phyloP scores from a whole-genome alignment of 2,329 filamentous ascomycete genomes.

The Ophiostoma populinum region DNA sequence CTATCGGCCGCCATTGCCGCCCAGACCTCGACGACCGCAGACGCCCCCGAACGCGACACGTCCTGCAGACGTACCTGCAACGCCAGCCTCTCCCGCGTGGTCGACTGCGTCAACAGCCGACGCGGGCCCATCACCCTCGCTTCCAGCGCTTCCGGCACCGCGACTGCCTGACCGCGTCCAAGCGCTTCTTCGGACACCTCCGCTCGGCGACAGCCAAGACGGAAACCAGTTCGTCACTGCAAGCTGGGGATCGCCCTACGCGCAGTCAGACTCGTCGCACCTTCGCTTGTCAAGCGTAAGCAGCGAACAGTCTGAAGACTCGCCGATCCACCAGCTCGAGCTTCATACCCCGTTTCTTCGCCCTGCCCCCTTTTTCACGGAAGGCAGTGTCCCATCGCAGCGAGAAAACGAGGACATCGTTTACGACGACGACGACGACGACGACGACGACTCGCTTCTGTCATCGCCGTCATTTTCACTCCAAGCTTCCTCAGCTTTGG shows the following conservation, averaged over 20 bases:
- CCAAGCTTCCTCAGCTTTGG: slow-evolving; percentile 17
- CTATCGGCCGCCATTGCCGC: slow-evolving; percentile 15
- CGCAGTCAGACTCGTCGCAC: slow-evolving; percentile 37
- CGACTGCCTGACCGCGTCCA: slow-evolving; percentile 36
- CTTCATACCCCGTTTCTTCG: slow-evolving; percentile 46
- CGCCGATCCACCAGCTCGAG: slow-evolving; percentile 41
- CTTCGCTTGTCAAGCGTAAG: slow-evolving; percentile 34
- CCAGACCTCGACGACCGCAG: slow-evolving; percentile 14
- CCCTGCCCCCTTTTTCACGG: slow-evolving; percentile 28
- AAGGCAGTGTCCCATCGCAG: slow-evolving; percentile 2
- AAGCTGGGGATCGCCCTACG: slow-evolving; percentile 86
- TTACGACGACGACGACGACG: slow-evolving; percentile 7
- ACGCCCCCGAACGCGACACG: slow-evolving; percentile 21
- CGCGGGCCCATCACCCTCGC: slow-evolving; percentile 37
- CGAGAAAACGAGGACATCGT: slow-evolving; percentile 13
- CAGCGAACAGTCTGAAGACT: slow-evolving; percentile 42
- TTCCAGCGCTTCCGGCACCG: slow-evolving; percentile 42
- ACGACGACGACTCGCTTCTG: no score
- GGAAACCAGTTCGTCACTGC: slow-evolving; percentile 44
- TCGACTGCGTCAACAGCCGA: slow-evolving; percentile 46
- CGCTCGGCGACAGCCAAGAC: slow-evolving; percentile 16
- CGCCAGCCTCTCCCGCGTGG: slow-evolving; percentile 35
- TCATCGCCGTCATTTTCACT: slow-evolving; percentile 5
- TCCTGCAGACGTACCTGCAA: slow-evolving; percentile 32
- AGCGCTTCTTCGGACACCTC: slow-evolving; percentile 38